A percentile compares a stretch with the other conserved stretches of the same genome.
phyloP scores from a whole-genome alignment of 352 stramenopile genomes.

The Phytopythium oedochilum region DNA sequence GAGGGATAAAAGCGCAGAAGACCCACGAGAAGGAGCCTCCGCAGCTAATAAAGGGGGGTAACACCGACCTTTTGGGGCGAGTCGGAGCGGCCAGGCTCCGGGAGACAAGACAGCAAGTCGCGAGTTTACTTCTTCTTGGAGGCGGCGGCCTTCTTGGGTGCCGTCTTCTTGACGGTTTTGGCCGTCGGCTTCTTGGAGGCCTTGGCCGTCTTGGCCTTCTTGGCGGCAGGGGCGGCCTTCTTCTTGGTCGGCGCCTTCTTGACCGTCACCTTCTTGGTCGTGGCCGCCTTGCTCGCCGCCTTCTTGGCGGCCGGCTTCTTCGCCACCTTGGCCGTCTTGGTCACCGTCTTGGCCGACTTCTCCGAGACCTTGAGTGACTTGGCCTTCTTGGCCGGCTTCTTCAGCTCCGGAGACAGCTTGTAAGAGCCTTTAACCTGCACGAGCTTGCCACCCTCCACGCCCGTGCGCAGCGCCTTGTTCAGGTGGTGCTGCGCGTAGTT shows the following conservation, averaged over 20 bases:
- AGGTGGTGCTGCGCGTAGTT: slow-evolving; percentile 82
- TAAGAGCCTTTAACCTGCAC: slow-evolving; percentile 85
- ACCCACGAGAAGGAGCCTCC: slow-evolving; percentile 2
- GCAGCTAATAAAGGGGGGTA: slow-evolving; percentile 10
- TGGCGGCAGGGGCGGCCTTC: slow-evolving; percentile 16
- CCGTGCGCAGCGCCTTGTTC: slow-evolving; percentile 89
- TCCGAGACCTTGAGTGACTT: slow-evolving; percentile 62
- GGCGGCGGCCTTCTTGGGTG: slow-evolving; percentile 43
- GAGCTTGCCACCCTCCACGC: slow-evolving; percentile 83
- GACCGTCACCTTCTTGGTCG: slow-evolving; percentile 55
- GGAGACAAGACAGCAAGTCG: not conserved
- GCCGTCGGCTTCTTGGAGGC: slow-evolving; percentile 29
- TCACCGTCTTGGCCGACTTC: slow-evolving; percentile 33
- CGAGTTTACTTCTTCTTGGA: slow-evolving; percentile 46
- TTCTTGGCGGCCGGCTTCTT: slow-evolving; percentile 43
- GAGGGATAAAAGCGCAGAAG: slow-evolving; percentile 26
- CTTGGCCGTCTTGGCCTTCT: slow-evolving; percentile 37
- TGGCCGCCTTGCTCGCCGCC: slow-evolving; percentile 17
- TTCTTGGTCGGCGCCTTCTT: slow-evolving; percentile 75
- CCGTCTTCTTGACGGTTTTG: slow-evolving; percentile 26
- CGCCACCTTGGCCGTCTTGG: slow-evolving; percentile 46
- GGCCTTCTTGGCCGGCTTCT: slow-evolving; percentile 63
- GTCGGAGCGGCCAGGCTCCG: not conserved
- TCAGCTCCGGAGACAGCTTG: slow-evolving; percentile 66
- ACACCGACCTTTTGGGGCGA: slow-evolving; percentile 25